phyloP scores from a whole-genome alignment of 2,329 filamentous ascomycete species.

The Dothistroma septosporum region DNA sequence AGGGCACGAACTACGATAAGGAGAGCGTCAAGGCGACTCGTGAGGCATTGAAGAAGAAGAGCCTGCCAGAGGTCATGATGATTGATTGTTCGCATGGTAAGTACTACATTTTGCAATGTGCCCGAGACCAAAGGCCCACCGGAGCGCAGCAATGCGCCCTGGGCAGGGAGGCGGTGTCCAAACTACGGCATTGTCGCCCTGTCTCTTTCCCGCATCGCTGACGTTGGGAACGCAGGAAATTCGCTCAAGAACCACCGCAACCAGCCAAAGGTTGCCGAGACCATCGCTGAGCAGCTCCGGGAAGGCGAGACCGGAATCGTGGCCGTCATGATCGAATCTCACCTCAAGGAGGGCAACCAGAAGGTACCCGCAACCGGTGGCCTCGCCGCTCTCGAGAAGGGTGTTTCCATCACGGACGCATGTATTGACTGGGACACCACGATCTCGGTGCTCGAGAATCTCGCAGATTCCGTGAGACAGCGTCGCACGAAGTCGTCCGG shows the following conservation, averaged over 20 bases:
- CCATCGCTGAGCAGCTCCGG: slow-evolving; percentile 77
- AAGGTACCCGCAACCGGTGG: slow-evolving; percentile 78
- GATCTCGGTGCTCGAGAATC: slow-evolving; percentile 72
- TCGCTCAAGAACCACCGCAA: slow-evolving; percentile 97
- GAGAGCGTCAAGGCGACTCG: slow-evolving; percentile 75
- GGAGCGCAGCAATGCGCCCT: too few species aligned
- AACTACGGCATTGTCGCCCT: too few species aligned
- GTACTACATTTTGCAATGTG: slow-evolving; percentile 27
- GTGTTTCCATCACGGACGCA: slow-evolving; percentile 91
- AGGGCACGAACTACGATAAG: slow-evolving; percentile 89
- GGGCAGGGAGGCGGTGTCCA: too few species aligned
- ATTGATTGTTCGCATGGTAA: slow-evolving; percentile 94
- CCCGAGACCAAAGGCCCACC: too few species aligned
- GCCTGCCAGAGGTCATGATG: slow-evolving; percentile 87
- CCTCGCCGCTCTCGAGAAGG: slow-evolving; percentile 72
- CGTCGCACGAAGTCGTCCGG: slow-evolving; percentile 51
- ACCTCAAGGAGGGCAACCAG: slow-evolving; percentile 76
- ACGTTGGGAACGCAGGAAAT: slow-evolving; percentile 61
- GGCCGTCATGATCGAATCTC: slow-evolving; percentile 98
- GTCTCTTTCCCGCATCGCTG: slow-evolving; percentile 6
- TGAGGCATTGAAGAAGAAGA: slow-evolving; percentile 75
- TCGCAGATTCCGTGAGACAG: slow-evolving; percentile 76
- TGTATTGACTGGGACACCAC: slow-evolving; percentile 93
- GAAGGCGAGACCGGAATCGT: slow-evolving; percentile 84
- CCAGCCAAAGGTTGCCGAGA: slow-evolving; percentile 86